Conservation (phyloP, 306 rosid genomes). For the Glycine soja region DNA sequence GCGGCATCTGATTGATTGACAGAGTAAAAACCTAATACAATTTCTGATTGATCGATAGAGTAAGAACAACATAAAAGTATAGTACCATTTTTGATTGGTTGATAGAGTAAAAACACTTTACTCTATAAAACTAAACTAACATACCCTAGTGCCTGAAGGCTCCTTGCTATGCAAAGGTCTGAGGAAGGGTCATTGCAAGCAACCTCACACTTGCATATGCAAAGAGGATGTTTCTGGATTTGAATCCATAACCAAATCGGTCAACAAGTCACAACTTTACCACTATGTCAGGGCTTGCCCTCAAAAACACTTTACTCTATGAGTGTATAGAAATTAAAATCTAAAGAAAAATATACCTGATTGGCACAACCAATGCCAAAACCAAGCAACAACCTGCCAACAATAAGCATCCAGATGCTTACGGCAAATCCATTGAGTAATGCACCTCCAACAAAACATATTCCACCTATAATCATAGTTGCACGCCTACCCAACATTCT, state of each 20-base stretch:
- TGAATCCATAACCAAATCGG: no score
- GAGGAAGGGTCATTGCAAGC: no score
- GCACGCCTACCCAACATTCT: constrained; percentile 61
- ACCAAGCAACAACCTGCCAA: constrained; percentile 77
- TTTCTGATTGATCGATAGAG: neutral
- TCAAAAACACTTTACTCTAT: no score
- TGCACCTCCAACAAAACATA: constrained; percentile 67
- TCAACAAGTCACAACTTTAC: no score
- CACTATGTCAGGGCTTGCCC: no score
- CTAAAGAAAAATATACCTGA: constrained; percentile 53
- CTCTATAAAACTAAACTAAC: no score
- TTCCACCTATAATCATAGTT: constrained; percentile 67
- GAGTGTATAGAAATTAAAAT: neutral
- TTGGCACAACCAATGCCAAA: constrained; percentile 89
- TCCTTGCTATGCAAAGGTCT: no score
- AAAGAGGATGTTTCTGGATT: no score
- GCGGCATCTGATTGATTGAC: neutral
- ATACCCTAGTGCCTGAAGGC: no score
- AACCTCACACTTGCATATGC: no score
- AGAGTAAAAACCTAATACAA: neutral
- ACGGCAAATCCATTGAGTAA: constrained; percentile 65
- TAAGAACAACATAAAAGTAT: no score
- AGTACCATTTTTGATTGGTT: neutral
- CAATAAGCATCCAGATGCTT: constrained; percentile 66
- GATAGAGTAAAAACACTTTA: neutral